Base-by-base conservation (phyloP, 345 rosid species). In the Geranium rotundifolium region DNA sequence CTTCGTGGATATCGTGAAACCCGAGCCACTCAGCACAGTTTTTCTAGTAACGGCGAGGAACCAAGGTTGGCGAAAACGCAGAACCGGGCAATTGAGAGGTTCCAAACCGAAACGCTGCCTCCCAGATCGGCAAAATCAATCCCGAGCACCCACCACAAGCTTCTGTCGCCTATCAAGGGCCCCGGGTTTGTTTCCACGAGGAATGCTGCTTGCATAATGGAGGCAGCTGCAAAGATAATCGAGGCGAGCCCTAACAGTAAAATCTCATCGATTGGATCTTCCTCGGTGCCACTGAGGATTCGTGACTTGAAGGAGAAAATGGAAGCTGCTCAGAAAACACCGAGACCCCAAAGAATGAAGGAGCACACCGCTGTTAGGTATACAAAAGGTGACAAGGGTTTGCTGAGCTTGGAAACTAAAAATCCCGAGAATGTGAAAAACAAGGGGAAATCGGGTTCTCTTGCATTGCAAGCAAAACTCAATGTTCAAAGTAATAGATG, bases 191-290 rank as follows among this genome's bases (percentile, higher is more conserved):
- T 72, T 54, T 80, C 80, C 5, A 67, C 71, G 50, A 85, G 74
- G 69, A 80, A 82, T 71, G 81, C 76, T 19, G 75, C 78, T 67
- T 80, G 81, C 70, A 77, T 90, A 65, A 76, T 83, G 81, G 96
- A 88, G 86, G 87, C 84, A 12, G 88, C 95, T 71, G 80, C 95
- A 56, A 85, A 81, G 77, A 88, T 93, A 56, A 85, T 85, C n/a
- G 90, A 84, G 52, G 84, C 85, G 46, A 81, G 85, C 75, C 86
- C 95, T 30, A 74, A 67, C 69, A 67, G 67, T 56, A 79, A 75
- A 76, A 73, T 73, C 55, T 69, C 87, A 17, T 77, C 76, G 8
- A 71, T 74, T 46, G 75, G 72, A 29, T 76, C 85, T 54, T 58
- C 87, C 37, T 79, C 92, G 18, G 86, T 79, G 78, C 97, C 95